A percentile compares a stretch with the other conserved stretches of the same genome.
Conservation (phyloP, 495 filamentous ascomycete genomes). For the Talaromyces nanjingensis region DNA sequence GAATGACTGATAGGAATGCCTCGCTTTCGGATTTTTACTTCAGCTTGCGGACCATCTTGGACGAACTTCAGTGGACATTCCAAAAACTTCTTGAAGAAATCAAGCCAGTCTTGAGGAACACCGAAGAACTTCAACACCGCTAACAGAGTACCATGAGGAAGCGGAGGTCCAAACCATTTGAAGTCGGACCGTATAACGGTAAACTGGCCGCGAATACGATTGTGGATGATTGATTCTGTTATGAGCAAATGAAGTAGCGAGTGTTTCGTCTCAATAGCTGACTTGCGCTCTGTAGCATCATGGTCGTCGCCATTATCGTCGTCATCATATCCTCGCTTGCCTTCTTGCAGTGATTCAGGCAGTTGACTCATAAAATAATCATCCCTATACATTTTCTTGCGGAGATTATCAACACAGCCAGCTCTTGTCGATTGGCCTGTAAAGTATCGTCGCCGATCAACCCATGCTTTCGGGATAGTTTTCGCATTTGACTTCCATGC, state of each 20-base stretch:
- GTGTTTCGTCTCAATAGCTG: constrained; percentile 50
- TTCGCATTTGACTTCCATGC: constrained; percentile 33
- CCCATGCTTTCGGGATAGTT: constrained; percentile 36
- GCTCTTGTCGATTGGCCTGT: constrained; percentile 20
- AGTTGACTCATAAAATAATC: constrained; percentile 52
- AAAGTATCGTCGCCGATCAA: constrained; percentile 42
- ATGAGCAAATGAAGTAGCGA: constrained; percentile 53
- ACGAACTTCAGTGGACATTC: constrained; percentile 53
- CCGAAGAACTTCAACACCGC: constrained; percentile 54
- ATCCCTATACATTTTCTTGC: constrained; percentile 32
- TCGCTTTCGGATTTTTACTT: constrained; percentile 38
- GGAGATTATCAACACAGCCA: constrained; percentile 23
- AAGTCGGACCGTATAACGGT: constrained; percentile 57
- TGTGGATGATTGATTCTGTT: constrained; percentile 56
- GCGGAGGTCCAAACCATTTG: constrained; percentile 52
- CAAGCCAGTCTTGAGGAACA: constrained; percentile 50
- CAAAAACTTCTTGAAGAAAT: constrained; percentile 55
- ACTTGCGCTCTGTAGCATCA: constrained; percentile 20
- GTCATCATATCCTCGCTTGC: constrained; percentile 25
- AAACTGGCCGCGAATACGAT: constrained; percentile 47
- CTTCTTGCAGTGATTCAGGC: constrained; percentile 20
- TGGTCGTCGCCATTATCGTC: constrained; percentile 21
- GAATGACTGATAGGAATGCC: constrained; percentile 56
- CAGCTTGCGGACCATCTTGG: constrained; percentile 39
- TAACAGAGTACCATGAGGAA: constrained; percentile 54